A percentile compares a stretch with the other conserved stretches of the same genome.
These are phyloP conservation scores for Kuraishia floccosa DNA, from an alignment of 805 yeast genomes.

Conservation along the genomic window DNA sequence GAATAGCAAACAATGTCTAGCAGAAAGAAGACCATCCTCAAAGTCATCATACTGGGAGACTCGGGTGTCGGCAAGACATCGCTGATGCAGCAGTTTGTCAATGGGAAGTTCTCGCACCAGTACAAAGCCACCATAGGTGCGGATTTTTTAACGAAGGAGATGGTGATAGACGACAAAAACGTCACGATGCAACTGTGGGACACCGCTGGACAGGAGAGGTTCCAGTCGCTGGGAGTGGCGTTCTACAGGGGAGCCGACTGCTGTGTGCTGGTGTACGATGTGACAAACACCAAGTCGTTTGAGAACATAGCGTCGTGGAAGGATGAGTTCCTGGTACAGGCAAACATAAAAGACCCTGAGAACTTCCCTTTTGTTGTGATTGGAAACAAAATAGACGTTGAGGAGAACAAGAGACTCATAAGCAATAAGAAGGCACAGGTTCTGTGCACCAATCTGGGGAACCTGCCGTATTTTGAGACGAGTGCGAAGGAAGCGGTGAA, in stretches of 20 bases:
- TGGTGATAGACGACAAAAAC: constrained; percentile 71
- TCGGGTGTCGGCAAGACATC: constrained; percentile 98
- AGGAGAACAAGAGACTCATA: constrained; percentile 75
- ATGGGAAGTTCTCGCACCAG: constrained; percentile 88
- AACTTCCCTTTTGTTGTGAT: constrained; percentile 91
- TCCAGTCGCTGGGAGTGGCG: constrained; percentile 94
- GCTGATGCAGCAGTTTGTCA: constrained; percentile 93
- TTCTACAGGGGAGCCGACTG: constrained; percentile 98
- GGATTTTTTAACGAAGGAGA: constrained; percentile 88
- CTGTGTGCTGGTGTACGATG: constrained; percentile 92
- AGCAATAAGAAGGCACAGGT: constrained; percentile 40
- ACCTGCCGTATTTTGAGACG: constrained; percentile 91
- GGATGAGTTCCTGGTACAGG: constrained; percentile 90
- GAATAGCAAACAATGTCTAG: constrained; percentile 40
- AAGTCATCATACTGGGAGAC: constrained; percentile 91
- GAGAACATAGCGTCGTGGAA: constrained; percentile 87
- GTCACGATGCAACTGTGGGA: constrained; percentile 92
- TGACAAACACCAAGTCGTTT: constrained; percentile 87
- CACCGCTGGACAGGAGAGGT: constrained; percentile 97
- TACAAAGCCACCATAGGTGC: constrained; percentile 98
- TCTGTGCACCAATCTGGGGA: constrained; percentile 32
- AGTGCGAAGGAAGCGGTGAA: constrained; percentile 95
- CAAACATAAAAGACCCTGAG: constrained; percentile 87
- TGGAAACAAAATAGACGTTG: constrained; percentile 93
- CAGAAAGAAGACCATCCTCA: constrained; percentile 66